phyloP scores from a whole-genome alignment of 2,329 filamentous ascomycete species.

The Ophiostoma pallidulum region DNA sequence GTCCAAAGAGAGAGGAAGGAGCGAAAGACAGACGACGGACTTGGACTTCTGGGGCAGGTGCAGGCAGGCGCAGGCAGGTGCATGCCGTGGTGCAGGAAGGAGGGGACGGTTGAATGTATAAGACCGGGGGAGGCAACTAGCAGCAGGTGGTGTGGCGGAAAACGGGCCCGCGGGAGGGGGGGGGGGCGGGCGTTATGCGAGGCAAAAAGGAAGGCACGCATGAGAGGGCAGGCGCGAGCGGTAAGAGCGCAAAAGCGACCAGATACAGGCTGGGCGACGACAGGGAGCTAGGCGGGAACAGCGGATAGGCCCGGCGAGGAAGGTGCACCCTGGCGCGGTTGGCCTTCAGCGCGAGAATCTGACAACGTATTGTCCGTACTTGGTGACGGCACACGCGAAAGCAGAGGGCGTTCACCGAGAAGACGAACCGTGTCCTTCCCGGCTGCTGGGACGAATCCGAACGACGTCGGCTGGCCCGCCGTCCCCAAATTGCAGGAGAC shows the following conservation, averaged over 20 bases:
- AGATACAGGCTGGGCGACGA: conserved; percentile 4
- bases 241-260: not conserved
- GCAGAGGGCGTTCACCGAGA: too few relatives aligned
- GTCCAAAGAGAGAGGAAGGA: conserved; percentile 2
- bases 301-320: conserved; percentile 12
- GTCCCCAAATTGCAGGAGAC: too few relatives aligned
- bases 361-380: too few relatives aligned
- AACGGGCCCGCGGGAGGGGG: too few relatives aligned
- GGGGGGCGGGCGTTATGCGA: too few relatives aligned
- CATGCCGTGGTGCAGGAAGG: conserved; percentile 8
- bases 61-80: not conserved
- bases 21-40: not conserved
- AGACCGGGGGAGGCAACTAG: conserved; percentile 4
- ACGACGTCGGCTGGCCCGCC: too few relatives aligned
- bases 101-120: conserved; percentile 1
- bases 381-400: too few relatives aligned
- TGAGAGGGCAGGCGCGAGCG: not conserved
- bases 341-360: not conserved
- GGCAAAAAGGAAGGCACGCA: conserved; percentile 11
- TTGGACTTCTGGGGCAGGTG: not conserved
- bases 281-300: conserved; percentile 8
- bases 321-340: not conserved
- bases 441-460: too few relatives aligned
- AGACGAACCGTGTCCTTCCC: not conserved
- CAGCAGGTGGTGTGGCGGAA: not conserved